These are phyloP conservation scores for Rosa multiflora DNA, from an alignment of 306 rosid species.

Conservation along the genomic window DNA sequence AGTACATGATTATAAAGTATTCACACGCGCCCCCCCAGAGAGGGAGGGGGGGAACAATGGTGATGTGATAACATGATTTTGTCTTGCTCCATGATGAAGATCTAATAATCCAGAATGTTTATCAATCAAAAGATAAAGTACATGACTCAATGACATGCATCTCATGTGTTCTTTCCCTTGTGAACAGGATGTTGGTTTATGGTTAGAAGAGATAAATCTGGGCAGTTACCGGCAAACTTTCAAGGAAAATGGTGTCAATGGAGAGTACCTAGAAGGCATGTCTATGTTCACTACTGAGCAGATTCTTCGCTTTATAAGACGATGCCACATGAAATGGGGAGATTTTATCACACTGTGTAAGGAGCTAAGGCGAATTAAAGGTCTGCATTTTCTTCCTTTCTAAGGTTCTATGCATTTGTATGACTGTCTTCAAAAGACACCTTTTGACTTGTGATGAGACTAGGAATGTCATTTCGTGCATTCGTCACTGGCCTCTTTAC, in stretches of 20 bases:
- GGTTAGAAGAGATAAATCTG: slow-evolving; percentile 95
- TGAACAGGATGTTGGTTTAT: slow-evolving; percentile 92
- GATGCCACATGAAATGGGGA: slow-evolving; percentile 99
- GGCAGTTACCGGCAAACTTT: slow-evolving; percentile 88
- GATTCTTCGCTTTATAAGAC: slow-evolving; percentile 96
- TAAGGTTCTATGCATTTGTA: background rate
- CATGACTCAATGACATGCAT: background rate
- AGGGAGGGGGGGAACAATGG: no score
- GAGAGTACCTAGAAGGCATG: slow-evolving; percentile 98
- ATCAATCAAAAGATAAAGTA: background rate
- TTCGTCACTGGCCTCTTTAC: background rate
- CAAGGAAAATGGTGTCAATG: slow-evolving; percentile 94
- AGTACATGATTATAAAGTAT: no score
- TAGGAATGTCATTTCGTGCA: background rate
- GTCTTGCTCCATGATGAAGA: background rate
- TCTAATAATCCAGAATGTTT: background rate
- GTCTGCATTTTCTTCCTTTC: slow-evolving; percentile 35
- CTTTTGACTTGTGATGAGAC: background rate
- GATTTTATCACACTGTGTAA: slow-evolving; percentile 95
- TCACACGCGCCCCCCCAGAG: no score
- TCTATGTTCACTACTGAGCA: slow-evolving; percentile 99
- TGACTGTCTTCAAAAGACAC: background rate
- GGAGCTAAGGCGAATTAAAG: slow-evolving; percentile 98
- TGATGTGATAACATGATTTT: background rate
- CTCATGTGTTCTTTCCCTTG: slow-evolving; percentile 28